Percentiles rank a stretch among this genome's conserved stretches.
Evolutionary conservation across 108 stramenopile species (phyloP).

Genomic region (Discostella pseudostelligera): DNA sequence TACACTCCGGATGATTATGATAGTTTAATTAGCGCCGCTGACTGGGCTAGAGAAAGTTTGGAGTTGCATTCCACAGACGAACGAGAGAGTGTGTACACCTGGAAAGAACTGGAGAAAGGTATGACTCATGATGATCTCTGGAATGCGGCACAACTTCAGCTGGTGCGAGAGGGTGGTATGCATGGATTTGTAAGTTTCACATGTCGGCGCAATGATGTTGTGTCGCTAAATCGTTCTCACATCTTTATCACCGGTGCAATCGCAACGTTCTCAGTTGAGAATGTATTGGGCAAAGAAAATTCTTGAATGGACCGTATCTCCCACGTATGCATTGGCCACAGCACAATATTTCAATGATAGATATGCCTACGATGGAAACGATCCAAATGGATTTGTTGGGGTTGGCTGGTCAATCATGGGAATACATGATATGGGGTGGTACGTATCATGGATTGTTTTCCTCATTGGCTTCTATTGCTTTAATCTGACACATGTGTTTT

Average conservation of each 20-base stretch:
- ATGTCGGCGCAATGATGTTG: no score
- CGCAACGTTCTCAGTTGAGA: constrained; percentile 50
- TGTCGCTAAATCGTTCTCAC: constrained; percentile 2
- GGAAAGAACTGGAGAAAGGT: constrained; percentile 80
- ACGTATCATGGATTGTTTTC: constrained; percentile 30
- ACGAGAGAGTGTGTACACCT: constrained; percentile 85
- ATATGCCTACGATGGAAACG: constrained; percentile 95
- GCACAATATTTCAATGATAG: constrained; percentile 96
- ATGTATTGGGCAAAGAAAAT: constrained; percentile 99
- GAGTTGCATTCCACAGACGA: constrained; percentile 80
- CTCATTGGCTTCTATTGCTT: background rate
- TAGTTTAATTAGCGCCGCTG: constrained; percentile 75
- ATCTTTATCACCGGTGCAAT: background rate
- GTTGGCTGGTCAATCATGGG: constrained; percentile 97
- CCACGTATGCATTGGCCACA: constrained; percentile 79
- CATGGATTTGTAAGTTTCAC: constrained; percentile 94
- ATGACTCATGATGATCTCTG: constrained; percentile 97
- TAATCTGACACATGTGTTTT: background rate
- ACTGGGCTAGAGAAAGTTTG: constrained; percentile 93
- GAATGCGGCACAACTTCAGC: constrained; percentile 97
- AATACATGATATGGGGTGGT: constrained; percentile 96
- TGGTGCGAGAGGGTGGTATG: constrained; percentile 92
- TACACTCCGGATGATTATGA: constrained; percentile 92
- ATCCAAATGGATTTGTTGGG: constrained; percentile 98
- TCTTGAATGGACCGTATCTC: constrained; percentile 94